Base-by-base conservation (phyloP, 2,329 filamentous ascomycete species). In the Xylaria sp. region DNA sequence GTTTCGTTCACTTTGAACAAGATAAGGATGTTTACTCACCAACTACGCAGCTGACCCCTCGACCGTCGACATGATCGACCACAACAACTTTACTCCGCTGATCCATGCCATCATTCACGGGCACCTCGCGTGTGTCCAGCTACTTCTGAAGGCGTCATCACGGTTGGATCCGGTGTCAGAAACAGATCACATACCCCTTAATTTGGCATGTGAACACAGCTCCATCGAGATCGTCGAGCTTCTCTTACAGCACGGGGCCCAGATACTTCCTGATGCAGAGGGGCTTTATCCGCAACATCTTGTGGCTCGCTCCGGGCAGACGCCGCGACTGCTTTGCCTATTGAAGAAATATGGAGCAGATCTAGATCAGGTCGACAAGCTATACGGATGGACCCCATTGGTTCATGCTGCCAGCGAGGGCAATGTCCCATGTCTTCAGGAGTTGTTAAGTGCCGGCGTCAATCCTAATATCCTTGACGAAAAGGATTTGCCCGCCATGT, bases 371-470 rank as follows among this genome's bases (percentile, higher is more conserved):
- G 81, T 91, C 37, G 94, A 99, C 74, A 97, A 96, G 75, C 81
- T 99, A 13, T 97, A 97, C 68, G 91, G 93, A 62, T 99, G 94
- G 94, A 97, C 94, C 1, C 92, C 94, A 0, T 80, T 99, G 4
- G 94, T 99, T 59, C 93, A 99, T 72, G 93, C 94, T 2, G 94
- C 94, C 8, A 96, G 92, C 71, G 94, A 99, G 76, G 94, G 94
- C 19, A 95, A 96, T 71, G 89, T 97, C 1, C 86, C 89, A 30
- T 97, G 92, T 70, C 79, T 99, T 49, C 84, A 91, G 66, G 90
- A 87, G 1, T 80, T 99, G 3, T 80, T 99, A 9, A 85, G 91
- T 56, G 85, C 89, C 63, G 88, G 89, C 6, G 92, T 89, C 2
- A 85, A 95, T 68, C 83, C 89, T 1, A 87, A 87, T 65, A 89